Conservation (phyloP, 495 filamentous ascomycete species). For the Choiromyces venosus region DNA sequence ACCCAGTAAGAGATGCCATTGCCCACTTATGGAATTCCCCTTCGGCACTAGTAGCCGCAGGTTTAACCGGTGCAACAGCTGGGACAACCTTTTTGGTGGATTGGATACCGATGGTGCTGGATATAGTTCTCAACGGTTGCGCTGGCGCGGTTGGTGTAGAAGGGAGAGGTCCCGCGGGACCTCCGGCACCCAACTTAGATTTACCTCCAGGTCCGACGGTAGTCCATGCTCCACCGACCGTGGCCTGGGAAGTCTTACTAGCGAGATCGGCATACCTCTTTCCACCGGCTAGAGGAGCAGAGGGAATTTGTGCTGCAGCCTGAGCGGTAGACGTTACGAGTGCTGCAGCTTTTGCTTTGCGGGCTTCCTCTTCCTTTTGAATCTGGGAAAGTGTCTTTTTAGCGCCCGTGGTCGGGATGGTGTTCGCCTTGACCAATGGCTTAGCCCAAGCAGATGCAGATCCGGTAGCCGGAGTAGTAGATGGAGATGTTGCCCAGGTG, state of each 20-base stretch:
- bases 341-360: slow-evolving; percentile 61
- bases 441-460: slow-evolving; percentile 57
- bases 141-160: slow-evolving; percentile 48
- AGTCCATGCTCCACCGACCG: slow-evolving; percentile 69
- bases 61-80: slow-evolving; percentile 42
- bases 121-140: slow-evolving; percentile 53
- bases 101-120: slow-evolving; percentile 46
- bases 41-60: slow-evolving; percentile 56
- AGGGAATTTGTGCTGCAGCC: slow-evolving; percentile 50
- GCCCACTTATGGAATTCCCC: slow-evolving; percentile 96
- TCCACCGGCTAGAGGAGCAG: slow-evolving; percentile 51
- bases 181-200: slow-evolving; percentile 55
- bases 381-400: slow-evolving; percentile 96
- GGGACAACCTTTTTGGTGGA: slow-evolving; percentile 40
- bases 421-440: slow-evolving; percentile 49
- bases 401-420: slow-evolving; percentile 47
- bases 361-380: slow-evolving; percentile 89
- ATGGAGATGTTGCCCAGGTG: slow-evolving; percentile 82
- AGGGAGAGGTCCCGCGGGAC: slow-evolving; percentile 54
- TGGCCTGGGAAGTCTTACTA: slow-evolving; percentile 59
- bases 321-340: slow-evolving; percentile 55
- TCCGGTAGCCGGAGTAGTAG: slow-evolving; percentile 49
- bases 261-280: slow-evolving; percentile 97
- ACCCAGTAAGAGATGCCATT: slow-evolving; percentile 60
- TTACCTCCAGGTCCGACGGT: slow-evolving; percentile 95